Evolutionary conservation across 352 stramenopile genomes (phyloP).

Genomic region (Phytophthora crassamura): DNA sequence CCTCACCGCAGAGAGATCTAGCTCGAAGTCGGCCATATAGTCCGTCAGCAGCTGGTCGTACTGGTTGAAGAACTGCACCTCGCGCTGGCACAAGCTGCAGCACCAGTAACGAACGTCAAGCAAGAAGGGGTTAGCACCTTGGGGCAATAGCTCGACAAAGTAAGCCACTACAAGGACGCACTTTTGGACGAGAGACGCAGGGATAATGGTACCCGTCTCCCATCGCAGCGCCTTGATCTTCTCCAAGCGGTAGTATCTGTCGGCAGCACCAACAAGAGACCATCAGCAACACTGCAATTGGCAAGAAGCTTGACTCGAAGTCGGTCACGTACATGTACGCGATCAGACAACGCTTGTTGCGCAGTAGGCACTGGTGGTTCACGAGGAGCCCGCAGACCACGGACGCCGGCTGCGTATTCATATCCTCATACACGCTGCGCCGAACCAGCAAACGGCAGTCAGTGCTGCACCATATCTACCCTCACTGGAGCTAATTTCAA

Average conservation of each 20-base stretch:
- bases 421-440: constrained; percentile 51
- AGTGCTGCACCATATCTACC: neutral
- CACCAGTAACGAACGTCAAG: neutral
- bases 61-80: constrained; percentile 91
- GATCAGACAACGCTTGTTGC: constrained; percentile 91
- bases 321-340: constrained; percentile 76
- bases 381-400: constrained; percentile 87
- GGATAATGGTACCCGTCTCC: constrained; percentile 91
- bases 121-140: neutral
- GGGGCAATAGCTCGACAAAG: too few species aligned
- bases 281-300: neutral
- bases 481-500: neutral
- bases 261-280: neutral
- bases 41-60: constrained; percentile 93
- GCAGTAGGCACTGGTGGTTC: constrained; percentile 89
- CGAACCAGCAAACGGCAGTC: constrained; percentile 43
- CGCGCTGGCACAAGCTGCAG: constrained; percentile 75
- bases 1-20: constrained; percentile 83
- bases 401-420: constrained; percentile 44
- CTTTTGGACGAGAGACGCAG: constrained; percentile 73
- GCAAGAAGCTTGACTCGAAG: neutral
- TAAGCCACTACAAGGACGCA: constrained; percentile 38
- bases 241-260: constrained; percentile 73
- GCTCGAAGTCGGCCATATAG: constrained; percentile 90
- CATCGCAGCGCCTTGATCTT: constrained; percentile 92